A percentile compares a stretch with the other conserved stretches of the same genome.
Evolutionary conservation across 495 filamentous ascomycete species (phyloP).

Genomic region (Aspergillus leporis): DNA sequence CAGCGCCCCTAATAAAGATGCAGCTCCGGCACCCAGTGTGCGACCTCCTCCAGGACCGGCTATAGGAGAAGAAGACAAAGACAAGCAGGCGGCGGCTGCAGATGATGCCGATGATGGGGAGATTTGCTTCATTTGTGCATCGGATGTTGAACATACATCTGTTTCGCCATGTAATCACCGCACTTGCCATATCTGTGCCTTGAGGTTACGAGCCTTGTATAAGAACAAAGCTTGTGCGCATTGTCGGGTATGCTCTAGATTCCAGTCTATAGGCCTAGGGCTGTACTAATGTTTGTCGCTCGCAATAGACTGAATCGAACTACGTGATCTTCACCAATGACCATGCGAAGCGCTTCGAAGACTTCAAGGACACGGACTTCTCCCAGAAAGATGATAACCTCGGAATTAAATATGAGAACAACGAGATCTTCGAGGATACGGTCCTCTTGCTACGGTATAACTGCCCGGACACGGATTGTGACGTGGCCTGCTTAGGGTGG

Average conservation of each 20-base stretch:
- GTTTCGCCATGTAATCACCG: conserved; percentile 92
- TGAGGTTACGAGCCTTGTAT: conserved; percentile 87
- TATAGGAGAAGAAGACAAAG: conserved; percentile 16
- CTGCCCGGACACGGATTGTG: conserved; percentile 82
- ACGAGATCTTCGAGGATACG: conserved; percentile 86
- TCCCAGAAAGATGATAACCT: conserved; percentile 75
- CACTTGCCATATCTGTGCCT: conserved; percentile 92
- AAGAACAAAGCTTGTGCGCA: conserved; percentile 94
- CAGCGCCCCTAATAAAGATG: conserved; percentile 17
- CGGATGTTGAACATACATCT: conserved; percentile 76
- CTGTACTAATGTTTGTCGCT: conserved; percentile 8
- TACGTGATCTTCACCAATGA: conserved; percentile 93
- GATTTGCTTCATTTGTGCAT: conserved; percentile 96
- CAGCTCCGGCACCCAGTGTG: conserved; percentile 8
- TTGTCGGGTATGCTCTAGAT: conserved; percentile 67
- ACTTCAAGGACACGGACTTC: conserved; percentile 73
- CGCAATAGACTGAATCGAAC: conserved; percentile 65
- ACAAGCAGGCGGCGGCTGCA: conserved; percentile 28
- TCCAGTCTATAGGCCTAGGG: background rate
- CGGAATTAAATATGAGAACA: conserved; percentile 85
- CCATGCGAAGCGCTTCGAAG: conserved; percentile 74
- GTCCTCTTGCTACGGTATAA: conserved; percentile 89
- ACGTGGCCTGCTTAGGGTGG: conserved; percentile 90
- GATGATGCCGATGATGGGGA: conserved; percentile 69
- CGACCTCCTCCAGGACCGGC: conserved; percentile 6